Evolutionary conservation across 2,329 filamentous ascomycete species (phyloP).

Genomic region (Scytalidium sp.): DNA sequence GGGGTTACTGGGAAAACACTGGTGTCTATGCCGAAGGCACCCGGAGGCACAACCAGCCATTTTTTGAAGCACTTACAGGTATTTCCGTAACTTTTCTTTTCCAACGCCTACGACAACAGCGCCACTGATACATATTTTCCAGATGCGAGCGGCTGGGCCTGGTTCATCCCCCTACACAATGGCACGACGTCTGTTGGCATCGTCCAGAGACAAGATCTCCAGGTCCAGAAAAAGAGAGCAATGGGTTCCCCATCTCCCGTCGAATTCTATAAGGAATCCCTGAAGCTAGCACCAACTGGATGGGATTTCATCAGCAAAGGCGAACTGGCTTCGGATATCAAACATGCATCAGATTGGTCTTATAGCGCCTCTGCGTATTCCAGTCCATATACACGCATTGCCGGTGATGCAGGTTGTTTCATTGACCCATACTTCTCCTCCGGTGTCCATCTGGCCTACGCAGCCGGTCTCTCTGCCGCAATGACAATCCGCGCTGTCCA

Average conservation of each 20-base stretch:
- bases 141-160: slow-evolving; percentile 44
- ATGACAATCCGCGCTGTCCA: slow-evolving; percentile 36
- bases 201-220: slow-evolving; percentile 35
- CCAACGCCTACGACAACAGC: background rate
- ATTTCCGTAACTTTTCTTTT: background rate
- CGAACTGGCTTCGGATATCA: slow-evolving; percentile 32
- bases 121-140: background rate
- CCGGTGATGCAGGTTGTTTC: slow-evolving; percentile 34
- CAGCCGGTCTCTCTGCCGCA: slow-evolving; percentile 40
- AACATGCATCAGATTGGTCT: slow-evolving; percentile 43
- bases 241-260: background rate
- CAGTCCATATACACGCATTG: slow-evolving; percentile 28
- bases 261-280: slow-evolving; percentile 30
- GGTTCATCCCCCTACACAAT: slow-evolving; percentile 46
- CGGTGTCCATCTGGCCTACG: slow-evolving; percentile 33
- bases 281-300: slow-evolving; percentile 31
- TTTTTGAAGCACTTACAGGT: slow-evolving; percentile 36
- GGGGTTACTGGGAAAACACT: slow-evolving; percentile 42
- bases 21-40: slow-evolving; percentile 31
- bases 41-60: slow-evolving; percentile 31
- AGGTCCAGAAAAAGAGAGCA: slow-evolving; percentile 30
- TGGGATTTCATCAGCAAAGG: slow-evolving; percentile 27
- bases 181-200: slow-evolving; percentile 40
- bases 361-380: slow-evolving; percentile 42
- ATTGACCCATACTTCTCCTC: slow-evolving; percentile 37